These are phyloP conservation scores for Candida maris DNA, from an alignment of 805 yeast genomes.

Conservation along the genomic window DNA sequence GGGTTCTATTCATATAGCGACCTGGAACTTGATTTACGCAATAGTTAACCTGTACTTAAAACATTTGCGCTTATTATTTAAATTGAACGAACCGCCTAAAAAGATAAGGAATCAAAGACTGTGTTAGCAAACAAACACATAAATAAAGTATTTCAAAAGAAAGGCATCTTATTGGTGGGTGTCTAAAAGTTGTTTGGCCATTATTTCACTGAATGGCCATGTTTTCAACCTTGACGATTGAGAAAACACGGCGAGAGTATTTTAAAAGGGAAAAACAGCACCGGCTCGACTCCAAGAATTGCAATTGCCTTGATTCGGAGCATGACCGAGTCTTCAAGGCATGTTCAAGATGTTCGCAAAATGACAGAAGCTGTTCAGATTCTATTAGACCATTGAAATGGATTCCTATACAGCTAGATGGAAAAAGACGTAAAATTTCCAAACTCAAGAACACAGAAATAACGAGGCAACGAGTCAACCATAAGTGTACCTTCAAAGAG, in stretches of 20 bases:
- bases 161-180: too few species aligned
- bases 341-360: conserved; percentile 1
- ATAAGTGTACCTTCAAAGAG: too few species aligned
- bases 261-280: conserved; percentile 4
- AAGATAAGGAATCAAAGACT: too few species aligned
- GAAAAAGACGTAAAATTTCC: not conserved
- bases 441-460: not conserved
- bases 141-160: too few species aligned
- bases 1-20: too few species aligned
- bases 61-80: too few species aligned
- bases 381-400: conserved; percentile 3
- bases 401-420: conserved; percentile 1
- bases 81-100: too few species aligned
- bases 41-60: too few species aligned
- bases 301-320: not conserved
- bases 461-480: not conserved
- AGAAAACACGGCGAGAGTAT: conserved; percentile 6
- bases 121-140: too few species aligned
- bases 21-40: too few species aligned
- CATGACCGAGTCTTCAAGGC: conserved; percentile 2
- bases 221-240: conserved; percentile 2
- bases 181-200: too few species aligned
- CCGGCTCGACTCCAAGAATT: conserved; percentile 3
- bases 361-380: conserved; percentile 4
- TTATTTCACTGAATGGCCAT: too few species aligned